Conservation (phyloP, 306 rosid species). For the Bauhinia variegata region DNA sequence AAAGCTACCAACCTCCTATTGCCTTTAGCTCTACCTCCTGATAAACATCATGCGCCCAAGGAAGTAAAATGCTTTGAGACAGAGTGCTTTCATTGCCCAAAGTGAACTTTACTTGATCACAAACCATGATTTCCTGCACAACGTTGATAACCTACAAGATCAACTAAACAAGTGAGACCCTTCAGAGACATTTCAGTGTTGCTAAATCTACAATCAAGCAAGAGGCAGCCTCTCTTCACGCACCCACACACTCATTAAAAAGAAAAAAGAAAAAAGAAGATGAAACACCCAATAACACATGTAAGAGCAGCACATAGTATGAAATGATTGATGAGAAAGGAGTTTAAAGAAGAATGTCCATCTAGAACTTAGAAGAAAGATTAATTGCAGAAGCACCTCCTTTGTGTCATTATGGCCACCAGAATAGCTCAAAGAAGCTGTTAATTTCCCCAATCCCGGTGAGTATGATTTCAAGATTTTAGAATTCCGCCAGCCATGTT, state of each 20-base stretch:
- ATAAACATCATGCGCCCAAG: constrained; percentile 82
- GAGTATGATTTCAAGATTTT: constrained; percentile 74
- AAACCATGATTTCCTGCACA: constrained; percentile 70
- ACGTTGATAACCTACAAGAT: constrained; percentile 60
- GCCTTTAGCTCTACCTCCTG: constrained; percentile 84
- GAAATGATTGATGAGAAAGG: constrained; percentile 1
- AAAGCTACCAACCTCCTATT: constrained; percentile 72
- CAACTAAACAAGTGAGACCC: constrained; percentile 35
- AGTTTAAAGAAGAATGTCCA: constrained; percentile 3
- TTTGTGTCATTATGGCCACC: constrained; percentile 53
- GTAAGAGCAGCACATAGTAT: constrained; percentile 17
- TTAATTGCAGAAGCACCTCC: constrained; percentile 51
- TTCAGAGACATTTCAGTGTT: constrained; percentile 26
- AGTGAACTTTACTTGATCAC: constrained; percentile 70
- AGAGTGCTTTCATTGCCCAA: constrained; percentile 50
- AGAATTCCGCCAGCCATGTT: constrained; percentile 65
- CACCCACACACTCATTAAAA: too few relatives aligned
- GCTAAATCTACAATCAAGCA: constrained; percentile 26
- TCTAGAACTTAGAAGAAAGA: constrained; percentile 26
- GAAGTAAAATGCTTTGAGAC: constrained; percentile 59
- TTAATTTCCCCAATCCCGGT: constrained; percentile 69
- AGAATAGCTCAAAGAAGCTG: constrained; percentile 77
- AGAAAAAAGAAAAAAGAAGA: too few relatives aligned
- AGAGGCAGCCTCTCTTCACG: constrained; percentile 12
- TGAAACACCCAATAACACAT: constrained; percentile 6